Base-by-base conservation (phyloP, 1,139 yeast genomes). In the Nakaseomyces bracarensis region DNA sequence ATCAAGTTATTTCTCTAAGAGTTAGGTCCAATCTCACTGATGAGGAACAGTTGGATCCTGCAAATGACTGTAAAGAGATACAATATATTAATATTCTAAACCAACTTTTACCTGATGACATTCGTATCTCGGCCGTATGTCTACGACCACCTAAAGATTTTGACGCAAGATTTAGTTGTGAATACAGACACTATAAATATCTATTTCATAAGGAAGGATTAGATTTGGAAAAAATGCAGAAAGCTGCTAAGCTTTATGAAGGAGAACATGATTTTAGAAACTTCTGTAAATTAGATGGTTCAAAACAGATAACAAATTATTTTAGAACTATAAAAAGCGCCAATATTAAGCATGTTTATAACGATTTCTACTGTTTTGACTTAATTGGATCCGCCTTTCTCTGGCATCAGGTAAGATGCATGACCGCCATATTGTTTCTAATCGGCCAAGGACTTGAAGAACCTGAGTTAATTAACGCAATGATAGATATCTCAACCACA, bases 361-460 rank as follows among this genome's bases (percentile, higher is more conserved):
- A 54, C 23, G 73, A 71, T 33, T 68, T 71, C 44, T 83, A 72
- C 54, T 82, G 80, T 45, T 79, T 91, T 59, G 89, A 87, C 58
- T 67, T 91, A 42, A 72, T 75, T 49, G 99, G 98, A 0, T 70
- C 85, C 2, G 98, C 98, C 6, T 93, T 93, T 53, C 66, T 93
- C 46, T 93, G 98, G 98, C 97, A 93, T 60, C 99, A 93, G 61
- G 99, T 93, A 18, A 74, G 98, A 41, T 87, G 95, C 52, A 91
- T 93, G 95, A 76, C 87, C 66, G 95, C 95, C 0, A 70, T 84
- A 6, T 61, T 93, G 42, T 76, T 93, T 43, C 64, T 82, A 20
- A 77, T 89, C 4, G 98, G 96, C 1, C 96, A 87, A 60, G 69
- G 69, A 14, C 69, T 76, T 22, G 99, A 93, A 61, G 47, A 61